Base-by-base conservation (phyloP, 2,329 filamentous ascomycete species). In the Chalara sp. region DNA sequence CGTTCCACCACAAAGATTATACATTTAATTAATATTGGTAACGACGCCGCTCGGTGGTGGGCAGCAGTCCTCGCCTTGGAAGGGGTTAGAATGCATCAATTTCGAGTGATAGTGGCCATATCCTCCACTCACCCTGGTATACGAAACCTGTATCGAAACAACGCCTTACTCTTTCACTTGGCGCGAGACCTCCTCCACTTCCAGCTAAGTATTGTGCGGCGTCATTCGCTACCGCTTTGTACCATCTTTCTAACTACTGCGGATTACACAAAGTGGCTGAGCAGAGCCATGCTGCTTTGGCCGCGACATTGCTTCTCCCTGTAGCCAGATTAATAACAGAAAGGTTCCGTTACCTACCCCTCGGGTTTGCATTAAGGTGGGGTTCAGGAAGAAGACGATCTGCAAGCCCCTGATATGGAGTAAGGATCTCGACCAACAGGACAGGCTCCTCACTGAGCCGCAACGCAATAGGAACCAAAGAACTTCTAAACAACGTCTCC, bases 1-100 rank as follows among this genome's bases (percentile, higher is more conserved):
- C 44, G 7, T 46, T 46, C 46, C 33, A 50, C 35, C 30, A 53
- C 44, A 49, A 32, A 48, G 30, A 49, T 44, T 28, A 48, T 57
- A 49, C 51, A 64, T 28, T 21, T 67, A 40, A 62, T 63, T 21
- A 46, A 58, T 45, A 56, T 64, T 46, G 50, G 57, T 13, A 48
- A 57, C 44, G 59, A 57, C 39, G 59, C 62, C 13, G 60, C 54
- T 55, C 53, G 54, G n/a, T 68, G 63, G 63, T 67, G 64, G 65
- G 47, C 49, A 52, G 53, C 57, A 28, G 50, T 67, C 48, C 56
- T 66, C 5, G 59, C 57, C 3, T 13, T 48, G 28, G 58, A 56
- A 35, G 44, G 56, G 57, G 61, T 40, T 67, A 62, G 65, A 48
- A 53, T 42, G 57, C 60, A 37, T 44, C 53, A 49, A 59, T 58